Evolutionary conservation across 805 yeast species (phyloP).

Genomic region (Suhomyces canberraensis): DNA sequence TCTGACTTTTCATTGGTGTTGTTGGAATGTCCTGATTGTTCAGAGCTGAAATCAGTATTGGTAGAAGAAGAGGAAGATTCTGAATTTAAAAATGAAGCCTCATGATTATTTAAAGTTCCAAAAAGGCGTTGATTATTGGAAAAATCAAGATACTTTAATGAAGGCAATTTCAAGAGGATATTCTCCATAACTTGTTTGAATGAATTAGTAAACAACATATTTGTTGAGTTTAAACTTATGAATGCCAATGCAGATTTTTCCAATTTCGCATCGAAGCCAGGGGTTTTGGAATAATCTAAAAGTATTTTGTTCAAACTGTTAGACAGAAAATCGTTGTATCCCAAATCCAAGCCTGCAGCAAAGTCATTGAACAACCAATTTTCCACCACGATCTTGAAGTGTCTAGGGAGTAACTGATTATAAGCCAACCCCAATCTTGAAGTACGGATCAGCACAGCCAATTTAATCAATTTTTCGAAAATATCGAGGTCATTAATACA

Average conservation of each 20-base stretch:
- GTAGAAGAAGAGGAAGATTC: neutral
- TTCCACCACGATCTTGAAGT: constrained; percentile 49
- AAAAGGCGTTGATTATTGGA: constrained; percentile 67
- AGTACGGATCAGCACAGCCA: constrained; percentile 56
- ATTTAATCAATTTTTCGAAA: constrained; percentile 53
- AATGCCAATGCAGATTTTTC: constrained; percentile 32
- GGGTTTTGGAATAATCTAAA: constrained; percentile 25
- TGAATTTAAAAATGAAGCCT: neutral
- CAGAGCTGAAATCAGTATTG: neutral
- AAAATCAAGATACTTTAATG: constrained; percentile 69
- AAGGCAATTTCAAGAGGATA: constrained; percentile 50
- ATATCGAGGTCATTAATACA: constrained; percentile 52
- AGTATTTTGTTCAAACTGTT: constrained; percentile 33
- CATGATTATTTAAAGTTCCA: constrained; percentile 35
- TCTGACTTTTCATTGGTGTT: neutral
- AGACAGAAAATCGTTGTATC: constrained; percentile 68
- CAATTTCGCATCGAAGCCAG: constrained; percentile 17
- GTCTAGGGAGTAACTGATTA: constrained; percentile 60
- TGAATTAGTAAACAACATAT: constrained; percentile 46
- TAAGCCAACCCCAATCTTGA: constrained; percentile 73
- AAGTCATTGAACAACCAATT: constrained; percentile 52
- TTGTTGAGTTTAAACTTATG: constrained; percentile 65
- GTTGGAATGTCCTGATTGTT: neutral
- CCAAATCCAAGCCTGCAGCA: constrained; percentile 74
- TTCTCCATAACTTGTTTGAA: constrained; percentile 51